Percentiles rank a stretch among this genome's conserved stretches.
Evolutionary conservation across 2,329 filamentous ascomycete species (phyloP).

Genomic region (Arachnopeziza araneosa): DNA sequence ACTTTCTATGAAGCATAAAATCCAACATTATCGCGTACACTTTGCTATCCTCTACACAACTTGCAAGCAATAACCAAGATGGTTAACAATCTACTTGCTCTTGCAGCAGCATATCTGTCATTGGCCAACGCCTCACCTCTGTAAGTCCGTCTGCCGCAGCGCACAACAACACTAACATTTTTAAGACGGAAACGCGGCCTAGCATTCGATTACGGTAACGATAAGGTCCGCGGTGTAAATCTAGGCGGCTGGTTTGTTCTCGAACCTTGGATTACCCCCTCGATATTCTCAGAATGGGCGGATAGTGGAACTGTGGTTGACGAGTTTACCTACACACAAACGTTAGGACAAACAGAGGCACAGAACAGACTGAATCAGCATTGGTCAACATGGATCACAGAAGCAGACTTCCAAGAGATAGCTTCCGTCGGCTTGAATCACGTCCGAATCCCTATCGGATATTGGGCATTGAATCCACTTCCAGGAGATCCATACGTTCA

Average conservation of each 20-base stretch:
- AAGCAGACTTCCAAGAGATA: slow-evolving; percentile 38
- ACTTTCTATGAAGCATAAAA: background rate
- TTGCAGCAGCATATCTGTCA: slow-evolving; percentile 13
- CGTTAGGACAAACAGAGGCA: slow-evolving; percentile 41
- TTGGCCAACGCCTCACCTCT: slow-evolving; percentile 16
- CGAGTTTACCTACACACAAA: slow-evolving; percentile 34
- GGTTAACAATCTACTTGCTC: slow-evolving; percentile 4
- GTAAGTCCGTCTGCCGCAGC: slow-evolving; percentile 13
- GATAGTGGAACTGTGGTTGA: slow-evolving; percentile 29
- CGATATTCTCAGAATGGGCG: slow-evolving; percentile 39
- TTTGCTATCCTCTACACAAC: background rate
- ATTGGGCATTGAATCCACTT: slow-evolving; percentile 53
- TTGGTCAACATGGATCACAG: slow-evolving; percentile 50
- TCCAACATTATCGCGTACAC: background rate
- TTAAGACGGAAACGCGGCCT: slow-evolving; percentile 23
- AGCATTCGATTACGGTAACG: slow-evolving; percentile 45
- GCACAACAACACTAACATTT: slow-evolving; percentile 11
- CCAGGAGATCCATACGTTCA: slow-evolving; percentile 55
- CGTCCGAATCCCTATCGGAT: slow-evolving; percentile 60
- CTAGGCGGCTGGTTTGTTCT: slow-evolving; percentile 45
- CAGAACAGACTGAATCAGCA: slow-evolving; percentile 44
- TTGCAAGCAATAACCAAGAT: background rate
- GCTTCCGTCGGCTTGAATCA: slow-evolving; percentile 49
- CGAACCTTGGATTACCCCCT: slow-evolving; percentile 50
- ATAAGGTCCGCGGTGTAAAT: slow-evolving; percentile 59